Conservation (phyloP, 148 eudicot species). For the Dysphania ambrosioides region DNA sequence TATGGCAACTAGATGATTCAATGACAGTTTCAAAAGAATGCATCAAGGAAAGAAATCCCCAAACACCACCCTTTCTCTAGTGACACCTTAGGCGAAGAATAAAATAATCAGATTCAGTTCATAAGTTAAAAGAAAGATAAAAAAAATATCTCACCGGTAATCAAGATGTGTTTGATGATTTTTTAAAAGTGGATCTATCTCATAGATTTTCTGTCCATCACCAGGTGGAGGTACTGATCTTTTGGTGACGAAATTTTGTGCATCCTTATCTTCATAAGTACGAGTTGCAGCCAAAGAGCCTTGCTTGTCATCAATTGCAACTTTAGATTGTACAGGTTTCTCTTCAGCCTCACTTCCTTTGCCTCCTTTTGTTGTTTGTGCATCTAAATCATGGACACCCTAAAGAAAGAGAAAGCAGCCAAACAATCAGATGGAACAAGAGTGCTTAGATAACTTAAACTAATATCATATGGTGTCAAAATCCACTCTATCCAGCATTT, state of each 20-base stretch:
- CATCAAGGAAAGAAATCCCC: neutral
- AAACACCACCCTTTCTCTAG: conserved; percentile 1
- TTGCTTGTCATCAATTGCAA: conserved; percentile 26
- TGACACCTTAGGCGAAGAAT: neutral
- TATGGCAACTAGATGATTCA: conserved; percentile 1
- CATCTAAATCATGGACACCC: conserved; percentile 40
- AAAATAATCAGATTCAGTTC: neutral
- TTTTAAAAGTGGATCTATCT: conserved; percentile 67
- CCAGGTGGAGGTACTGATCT: conserved; percentile 78
- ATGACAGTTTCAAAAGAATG: neutral
- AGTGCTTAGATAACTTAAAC: neutral
- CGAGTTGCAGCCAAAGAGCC: conserved; percentile 27
- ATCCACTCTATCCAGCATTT: neutral
- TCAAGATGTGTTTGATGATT: conserved; percentile 72
- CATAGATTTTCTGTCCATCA: conserved; percentile 76
- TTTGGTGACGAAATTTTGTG: conserved; percentile 27
- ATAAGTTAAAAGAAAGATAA: neutral
- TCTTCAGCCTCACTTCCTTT: conserved; percentile 23
- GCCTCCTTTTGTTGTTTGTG: conserved; percentile 29
- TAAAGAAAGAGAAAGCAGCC: conserved; percentile 19
- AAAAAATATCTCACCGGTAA: conserved; percentile 60
- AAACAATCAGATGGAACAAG: neutral
- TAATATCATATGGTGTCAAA: neutral
- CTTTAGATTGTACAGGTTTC: conserved; percentile 23
- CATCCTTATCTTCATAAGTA: conserved; percentile 34